Conservation (phyloP, 192 early-diverging fungal genomes). For the Umbelopsis sp. region DNA sequence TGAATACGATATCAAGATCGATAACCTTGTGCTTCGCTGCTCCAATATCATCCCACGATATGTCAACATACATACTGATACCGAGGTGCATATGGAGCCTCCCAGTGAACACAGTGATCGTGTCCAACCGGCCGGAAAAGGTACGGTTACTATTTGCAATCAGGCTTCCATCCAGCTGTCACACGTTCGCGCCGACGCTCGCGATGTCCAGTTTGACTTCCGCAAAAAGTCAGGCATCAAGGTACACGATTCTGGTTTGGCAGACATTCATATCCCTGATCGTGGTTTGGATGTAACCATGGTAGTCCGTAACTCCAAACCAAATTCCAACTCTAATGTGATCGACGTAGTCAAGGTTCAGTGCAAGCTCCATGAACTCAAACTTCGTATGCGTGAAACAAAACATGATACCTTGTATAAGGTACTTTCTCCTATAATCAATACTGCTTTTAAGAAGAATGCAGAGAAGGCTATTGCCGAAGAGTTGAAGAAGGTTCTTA, state of each 20-base stretch:
- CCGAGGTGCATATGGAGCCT: conserved; percentile 34
- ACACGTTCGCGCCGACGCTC: conserved; percentile 52
- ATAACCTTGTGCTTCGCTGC: conserved; percentile 41
- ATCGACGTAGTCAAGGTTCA: conserved; percentile 36
- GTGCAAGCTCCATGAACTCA: conserved; percentile 42
- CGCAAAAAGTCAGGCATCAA: conserved; percentile 52
- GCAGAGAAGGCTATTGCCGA: conserved; percentile 29
- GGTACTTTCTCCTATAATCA: conserved; percentile 33
- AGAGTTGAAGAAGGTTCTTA: neutral
- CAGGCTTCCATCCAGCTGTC: conserved; percentile 20
- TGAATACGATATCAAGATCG: conserved; percentile 33
- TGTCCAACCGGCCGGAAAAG: neutral
- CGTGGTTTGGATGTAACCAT: conserved; percentile 33
- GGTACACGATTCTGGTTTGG: conserved; percentile 50
- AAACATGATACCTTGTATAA: conserved; percentile 49
- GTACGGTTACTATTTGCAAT: conserved; percentile 9
- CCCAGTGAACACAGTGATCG: conserved; percentile 19
- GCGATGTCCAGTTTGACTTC: conserved; percentile 60
- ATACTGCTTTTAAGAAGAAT: conserved; percentile 22
- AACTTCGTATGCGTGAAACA: conserved; percentile 44
- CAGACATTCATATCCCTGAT: conserved; percentile 47
- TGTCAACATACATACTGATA: conserved; percentile 26
- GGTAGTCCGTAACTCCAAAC: conserved; percentile 9
- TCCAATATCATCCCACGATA: conserved; percentile 37
- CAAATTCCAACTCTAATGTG: conserved; percentile 16